Percentiles rank a stretch among this genome's conserved stretches.
phyloP scores from a whole-genome alignment of 352 stramenopile genomes.

The Discostella stelligera region DNA sequence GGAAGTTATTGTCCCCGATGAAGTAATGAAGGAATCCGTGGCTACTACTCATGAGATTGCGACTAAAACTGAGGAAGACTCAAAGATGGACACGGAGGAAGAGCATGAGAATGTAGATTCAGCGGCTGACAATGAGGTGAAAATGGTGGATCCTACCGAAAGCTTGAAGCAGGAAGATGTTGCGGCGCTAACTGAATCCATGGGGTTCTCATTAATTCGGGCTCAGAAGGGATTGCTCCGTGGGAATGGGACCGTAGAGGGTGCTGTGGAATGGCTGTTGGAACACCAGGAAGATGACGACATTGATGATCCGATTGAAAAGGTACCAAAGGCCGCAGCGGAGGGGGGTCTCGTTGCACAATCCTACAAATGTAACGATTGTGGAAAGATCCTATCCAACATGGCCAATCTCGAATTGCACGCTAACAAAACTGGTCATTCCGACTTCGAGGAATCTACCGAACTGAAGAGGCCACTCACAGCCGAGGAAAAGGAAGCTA shows the following conservation, averaged over 20 bases:
- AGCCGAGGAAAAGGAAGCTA: slow-evolving; percentile 75
- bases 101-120: slow-evolving; percentile 2
- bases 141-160: slow-evolving; percentile 59
- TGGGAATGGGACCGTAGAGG: slow-evolving; percentile 67
- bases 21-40: not conserved
- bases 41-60: slow-evolving; percentile 1
- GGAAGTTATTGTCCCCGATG: slow-evolving; percentile 20
- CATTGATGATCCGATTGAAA: slow-evolving; percentile 76
- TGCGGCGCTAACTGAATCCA: slow-evolving; percentile 67
- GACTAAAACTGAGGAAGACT: slow-evolving; percentile 4
- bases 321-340: slow-evolving; percentile 25
- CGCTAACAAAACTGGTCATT: slow-evolving; percentile 80
- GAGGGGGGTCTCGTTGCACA: slow-evolving; percentile 37
- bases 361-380: slow-evolving; percentile 81
- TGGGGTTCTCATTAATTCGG: slow-evolving; percentile 75
- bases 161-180: slow-evolving; percentile 53
- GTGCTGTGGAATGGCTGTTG: slow-evolving; percentile 77
- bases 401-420: slow-evolving; percentile 81
- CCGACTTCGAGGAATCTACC: slow-evolving; percentile 80
- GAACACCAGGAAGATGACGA: slow-evolving; percentile 79
- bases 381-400: slow-evolving; percentile 74
- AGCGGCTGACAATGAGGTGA: slow-evolving; percentile 11
- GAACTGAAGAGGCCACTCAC: slow-evolving; percentile 63
- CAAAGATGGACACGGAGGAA: slow-evolving; percentile 25
- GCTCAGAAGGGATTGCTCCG: slow-evolving; percentile 77